Base-by-base conservation (phyloP, 441 rosid species). In the Erodium texanum region DNA sequence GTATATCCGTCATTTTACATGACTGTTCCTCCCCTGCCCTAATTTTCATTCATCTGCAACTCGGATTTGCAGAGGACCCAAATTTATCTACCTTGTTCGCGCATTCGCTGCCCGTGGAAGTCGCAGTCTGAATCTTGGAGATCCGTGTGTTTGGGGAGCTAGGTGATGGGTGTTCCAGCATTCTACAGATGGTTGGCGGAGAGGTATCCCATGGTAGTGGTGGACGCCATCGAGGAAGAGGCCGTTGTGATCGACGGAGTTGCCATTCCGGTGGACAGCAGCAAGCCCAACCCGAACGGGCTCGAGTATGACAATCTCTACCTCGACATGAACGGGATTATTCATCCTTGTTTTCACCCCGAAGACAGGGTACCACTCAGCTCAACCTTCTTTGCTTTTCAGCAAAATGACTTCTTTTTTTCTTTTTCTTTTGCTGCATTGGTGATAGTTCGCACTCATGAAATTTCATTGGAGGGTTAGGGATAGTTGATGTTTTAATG, bases 281-380 rank as follows among this genome's bases (percentile, higher is more conserved):
- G 94, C 72, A 78, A 74, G 65, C 83, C 91, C 54, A 89, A 89
- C 66, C 98, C 98, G 12, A 92, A 92, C 81, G 64, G 79, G 22
- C 70, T 89, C 11, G 96, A 89, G 68, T 92, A 76, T 61, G 98
- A 92, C 73, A 92, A 92, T 76, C 82, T 92, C 16, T 92, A 89
- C 77, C 96, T 92, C 72, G 98, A 92, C 63, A 92, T 89, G 98
- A 92, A 92, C 63, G 93, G 93, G 75, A 89, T 89, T 75, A 88
- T 92, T 24, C 98, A 89, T 32, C 98, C 98, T 59, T 92, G 98
- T 78, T 92, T 92, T 68, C 98, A 89, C 61, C 98, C 98, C 2
- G 98, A 92, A 76, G 98, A 87, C 71, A 81, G 94, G 78, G 96
- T 91, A 82, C 3, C 12, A 7, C 22, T 52, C 10, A 52, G 59